Evolutionary conservation across 129 eudicot species (phyloP).

Genomic region (Pittosporum tobira): DNA sequence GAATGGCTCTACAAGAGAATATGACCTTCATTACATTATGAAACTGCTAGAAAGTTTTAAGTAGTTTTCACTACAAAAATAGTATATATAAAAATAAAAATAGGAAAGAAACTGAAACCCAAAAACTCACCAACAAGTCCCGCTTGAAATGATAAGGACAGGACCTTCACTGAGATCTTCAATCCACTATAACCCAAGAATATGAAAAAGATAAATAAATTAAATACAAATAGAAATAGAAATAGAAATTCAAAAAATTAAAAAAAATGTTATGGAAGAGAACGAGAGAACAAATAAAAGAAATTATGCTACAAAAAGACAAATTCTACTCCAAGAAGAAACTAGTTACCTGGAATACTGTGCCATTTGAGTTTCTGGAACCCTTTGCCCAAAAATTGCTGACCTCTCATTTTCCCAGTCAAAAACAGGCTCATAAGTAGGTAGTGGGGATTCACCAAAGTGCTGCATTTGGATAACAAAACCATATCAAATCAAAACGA

Average conservation of each 20-base stretch:
- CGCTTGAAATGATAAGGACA: slow-evolving; percentile 86
- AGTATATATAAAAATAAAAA: slow-evolving; percentile 8
- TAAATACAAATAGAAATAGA: slow-evolving; percentile 4
- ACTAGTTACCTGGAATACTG: slow-evolving; percentile 55
- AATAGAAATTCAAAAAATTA: too few species aligned
- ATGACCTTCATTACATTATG: slow-evolving; percentile 12
- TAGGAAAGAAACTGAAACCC: slow-evolving; percentile 2
- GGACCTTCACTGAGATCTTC: slow-evolving; percentile 92
- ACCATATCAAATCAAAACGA: slow-evolving; percentile 10
- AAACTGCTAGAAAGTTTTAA: slow-evolving; percentile 11
- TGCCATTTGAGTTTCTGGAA: slow-evolving; percentile 59
- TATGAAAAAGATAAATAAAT: not conserved
- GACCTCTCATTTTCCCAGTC: slow-evolving; percentile 98
- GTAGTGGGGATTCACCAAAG: slow-evolving; percentile 84
- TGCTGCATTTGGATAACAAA: slow-evolving; percentile 39
- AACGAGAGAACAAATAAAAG: not conserved
- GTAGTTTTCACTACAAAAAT: not conserved
- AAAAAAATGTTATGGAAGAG: not conserved
- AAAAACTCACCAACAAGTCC: slow-evolving; percentile 82
- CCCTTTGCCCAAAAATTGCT: slow-evolving; percentile 87
- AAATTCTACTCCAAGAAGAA: too few species aligned
- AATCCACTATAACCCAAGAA: slow-evolving; percentile 49
- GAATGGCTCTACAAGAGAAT: slow-evolving; percentile 75
- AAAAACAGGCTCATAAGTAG: slow-evolving; percentile 96
- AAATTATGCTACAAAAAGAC: too few species aligned